phyloP scores from a whole-genome alignment of 345 rosid genomes.

The sweet orange (Citrus sinensis) region DVS_A1.0 CM039161.1:22263501-22264000 shows the following conservation, averaged over 20 bases:
- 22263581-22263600: background rate
- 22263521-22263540: background rate
- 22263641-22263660: background rate
- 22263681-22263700: background rate
- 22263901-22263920: background rate
- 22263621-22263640: background rate
- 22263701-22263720: background rate
- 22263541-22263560: background rate
- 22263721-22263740: too few species aligned
- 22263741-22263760: too few species aligned
- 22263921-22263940: background rate
- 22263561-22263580: background rate
- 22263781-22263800: too few species aligned
- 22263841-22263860: background rate
- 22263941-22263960: background rate
- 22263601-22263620: slow-evolving; percentile 4
- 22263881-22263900: background rate
- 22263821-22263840: background rate
- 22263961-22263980: background rate
- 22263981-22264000: background rate
- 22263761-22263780: background rate
- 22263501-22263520: background rate
- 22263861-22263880: background rate
- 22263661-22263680: background rate
- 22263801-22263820: background rate